These are phyloP conservation scores for Scytalidium sp. DNA, from an alignment of 2,329 filamentous ascomycete species.

Conservation along the genomic window DNA sequence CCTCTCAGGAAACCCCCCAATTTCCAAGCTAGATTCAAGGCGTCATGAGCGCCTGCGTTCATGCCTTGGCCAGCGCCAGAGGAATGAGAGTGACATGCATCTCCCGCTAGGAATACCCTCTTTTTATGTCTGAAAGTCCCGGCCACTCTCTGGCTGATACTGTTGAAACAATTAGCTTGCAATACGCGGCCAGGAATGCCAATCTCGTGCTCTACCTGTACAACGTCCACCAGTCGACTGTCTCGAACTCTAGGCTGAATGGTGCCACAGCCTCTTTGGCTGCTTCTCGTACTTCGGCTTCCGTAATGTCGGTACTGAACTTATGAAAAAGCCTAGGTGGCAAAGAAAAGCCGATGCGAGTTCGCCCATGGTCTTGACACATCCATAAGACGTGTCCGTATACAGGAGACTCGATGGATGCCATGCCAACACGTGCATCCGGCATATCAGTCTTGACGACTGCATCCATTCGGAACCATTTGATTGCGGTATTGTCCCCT, in stretches of 20 bases:
- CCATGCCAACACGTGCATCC: slow-evolving; percentile 2
- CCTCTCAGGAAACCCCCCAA: slow-evolving; percentile 47
- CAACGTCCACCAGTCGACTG: slow-evolving; percentile 2
- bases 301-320: neutral
- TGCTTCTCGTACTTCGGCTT: slow-evolving; percentile 2
- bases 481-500: slow-evolving; percentile 4
- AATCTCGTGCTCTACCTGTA: slow-evolving; percentile 2
- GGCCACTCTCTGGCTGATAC: neutral
- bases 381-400: slow-evolving; percentile 10
- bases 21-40: slow-evolving; percentile 62
- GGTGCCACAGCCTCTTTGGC: slow-evolving; percentile 2
- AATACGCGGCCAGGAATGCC: no score
- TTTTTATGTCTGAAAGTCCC: slow-evolving; percentile 10
- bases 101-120: slow-evolving; percentile 26
- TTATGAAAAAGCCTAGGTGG: slow-evolving; percentile 5
- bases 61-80: slow-evolving; percentile 63
- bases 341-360: slow-evolving; percentile 9
- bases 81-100: slow-evolving; percentile 52
- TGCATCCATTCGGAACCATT: slow-evolving; percentile 10
- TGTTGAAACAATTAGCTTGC: no score
- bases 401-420: slow-evolving; percentile 2
- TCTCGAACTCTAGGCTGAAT: slow-evolving; percentile 7
- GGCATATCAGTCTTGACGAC: slow-evolving; percentile 11
- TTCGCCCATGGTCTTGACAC: slow-evolving; percentile 3
- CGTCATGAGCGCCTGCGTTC: slow-evolving; percentile 57